Evolutionary conservation across 2,329 filamentous ascomycete genomes (phyloP), one percentile per base, ranked within the genome.

Genomic region (Monosporascus ibericus): DNA sequence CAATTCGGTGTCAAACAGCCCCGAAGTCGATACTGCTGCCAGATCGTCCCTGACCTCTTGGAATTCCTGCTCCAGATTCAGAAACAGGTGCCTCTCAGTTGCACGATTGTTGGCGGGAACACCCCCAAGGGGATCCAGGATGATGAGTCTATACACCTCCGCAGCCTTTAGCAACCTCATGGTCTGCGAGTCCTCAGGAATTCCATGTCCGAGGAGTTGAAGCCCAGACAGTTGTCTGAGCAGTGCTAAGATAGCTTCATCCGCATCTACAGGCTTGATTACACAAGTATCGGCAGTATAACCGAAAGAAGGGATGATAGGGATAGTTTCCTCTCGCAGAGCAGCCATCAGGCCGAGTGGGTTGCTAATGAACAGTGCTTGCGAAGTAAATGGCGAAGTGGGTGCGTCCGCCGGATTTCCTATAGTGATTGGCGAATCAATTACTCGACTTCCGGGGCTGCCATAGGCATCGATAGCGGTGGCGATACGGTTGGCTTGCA

Each of bases 61-160:
- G 59, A 88, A 96, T 66, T 99, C 92, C 65, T 97, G 91, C 65
- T 95, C 88, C 52, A 99, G 78, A 62, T 99, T 99, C 65, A 99
- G 82, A 65, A 96, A 97, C 7, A 94, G 82, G 66, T 94, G 87
- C 2, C 87, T 80, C 48, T 78, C 81, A 69, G 87, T 72, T 44
- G 79, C 73, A 58, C 80, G 68, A 66, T 81, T 72, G 63, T 78
- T 71, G 54, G 89, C 77, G 0, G 94, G 94, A 46, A 92, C 90
- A 0, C 91, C 92, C 3, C 94, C 94, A 0, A 91, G 72, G 0
- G 89, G 85, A 67, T 99, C 94, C 6, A 99, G 77, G 27, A 99
- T 75, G 56, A 99, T 95, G 42, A 99, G 77, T 37, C 92, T 82
- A 65, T 97, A 92, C 6, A 99, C 48, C 65, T 65, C 50, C 62